Evolutionary conservation across 2,329 filamentous ascomycete genomes (phyloP), one percentile per base, ranked within the genome.

Genomic region (Cercospora janseana): DNA sequence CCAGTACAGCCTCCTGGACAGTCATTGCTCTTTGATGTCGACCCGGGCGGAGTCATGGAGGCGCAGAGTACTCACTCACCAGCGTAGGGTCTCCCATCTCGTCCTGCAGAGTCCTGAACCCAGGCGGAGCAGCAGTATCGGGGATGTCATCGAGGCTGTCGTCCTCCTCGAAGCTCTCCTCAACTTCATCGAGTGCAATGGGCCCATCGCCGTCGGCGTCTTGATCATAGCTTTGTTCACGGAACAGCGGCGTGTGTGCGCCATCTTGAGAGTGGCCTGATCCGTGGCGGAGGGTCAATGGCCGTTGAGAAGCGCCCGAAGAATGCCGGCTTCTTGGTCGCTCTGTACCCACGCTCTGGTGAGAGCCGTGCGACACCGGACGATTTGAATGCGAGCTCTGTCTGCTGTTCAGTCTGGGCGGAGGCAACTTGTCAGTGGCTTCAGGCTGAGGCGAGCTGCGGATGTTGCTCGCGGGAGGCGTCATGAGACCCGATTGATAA

Each of bases 401-500:
- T 9, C 56, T 35, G 5, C 56, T 50, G 31, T 60, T 59, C 35
- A 66, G 52, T 7, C 56, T 52, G 7, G 59, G 59, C 28, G 56
- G 55, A 15, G 59, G 56, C 18, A 63, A 34, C 16, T 59, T 49
- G 28, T 31, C 44, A 3, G 55, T 57, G n/a, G 52, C 53, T 18
- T 65, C 64, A 6, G 73, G 69, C 3, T 76, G 72, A 0, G 82
- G 79, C 2, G 78, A 81, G 58, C 82, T 82, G 34, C 87, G 84
- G 40, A 86, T 69, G 47, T 82, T 81, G 3, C 87, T 90, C 23
- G 86, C 82, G 4, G 91, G 92, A n/a, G 92, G 91, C 1, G 92
- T 96, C 75, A 96, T 78, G 16, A 95, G 80, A 1, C 91, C 91
- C 0, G 85, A 85, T 15, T 91, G 75, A 54, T 89, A 85, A 41